Conservation (phyloP, 2,329 filamentous ascomycete genomes). For the Zelopaecilomyces penicillatus region DNA sequence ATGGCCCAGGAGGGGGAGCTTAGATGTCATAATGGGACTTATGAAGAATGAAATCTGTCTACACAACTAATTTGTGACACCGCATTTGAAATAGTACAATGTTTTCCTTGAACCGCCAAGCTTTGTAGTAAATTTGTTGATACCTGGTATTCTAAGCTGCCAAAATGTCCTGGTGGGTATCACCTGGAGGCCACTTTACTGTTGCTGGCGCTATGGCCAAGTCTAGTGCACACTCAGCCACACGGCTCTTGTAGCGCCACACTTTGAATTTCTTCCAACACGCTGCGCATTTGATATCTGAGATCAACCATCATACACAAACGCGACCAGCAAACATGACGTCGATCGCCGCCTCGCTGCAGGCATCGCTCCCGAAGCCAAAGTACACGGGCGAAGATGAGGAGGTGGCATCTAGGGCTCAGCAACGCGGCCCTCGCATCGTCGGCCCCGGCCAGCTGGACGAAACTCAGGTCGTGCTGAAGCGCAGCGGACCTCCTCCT, state of each 20-base stretch:
- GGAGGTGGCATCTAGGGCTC: conserved; percentile 61
- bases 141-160: too few species aligned
- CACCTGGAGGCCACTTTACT: too few species aligned
- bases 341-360: conserved; percentile 62
- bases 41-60: conserved; percentile 3
- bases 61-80: too few species aligned
- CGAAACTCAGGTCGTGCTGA: conserved; percentile 76
- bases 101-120: too few species aligned
- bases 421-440: conserved; percentile 74
- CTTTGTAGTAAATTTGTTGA: too few species aligned
- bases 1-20: conserved; percentile 1
- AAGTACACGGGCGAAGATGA: conserved; percentile 89
- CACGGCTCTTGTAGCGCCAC: conserved; percentile 14
- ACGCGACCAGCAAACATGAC: conserved; percentile 40
- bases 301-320: conserved; percentile 13
- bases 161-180: too few species aligned
- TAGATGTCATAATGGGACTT: conserved; percentile 15
- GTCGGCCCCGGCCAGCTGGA: conserved; percentile 72
- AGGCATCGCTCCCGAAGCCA: conserved; percentile 76
- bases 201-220: too few species aligned
- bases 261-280: conserved; percentile 24
- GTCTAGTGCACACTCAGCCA: not conserved
- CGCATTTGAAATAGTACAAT: too few species aligned
- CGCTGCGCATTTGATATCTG: conserved; percentile 7
- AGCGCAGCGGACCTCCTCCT: conserved; percentile 74